Percentiles rank a stretch among this genome's conserved stretches.
phyloP scores from a whole-genome alignment of 1,139 yeast genomes.

The Debaryomyces udenii region DNA sequence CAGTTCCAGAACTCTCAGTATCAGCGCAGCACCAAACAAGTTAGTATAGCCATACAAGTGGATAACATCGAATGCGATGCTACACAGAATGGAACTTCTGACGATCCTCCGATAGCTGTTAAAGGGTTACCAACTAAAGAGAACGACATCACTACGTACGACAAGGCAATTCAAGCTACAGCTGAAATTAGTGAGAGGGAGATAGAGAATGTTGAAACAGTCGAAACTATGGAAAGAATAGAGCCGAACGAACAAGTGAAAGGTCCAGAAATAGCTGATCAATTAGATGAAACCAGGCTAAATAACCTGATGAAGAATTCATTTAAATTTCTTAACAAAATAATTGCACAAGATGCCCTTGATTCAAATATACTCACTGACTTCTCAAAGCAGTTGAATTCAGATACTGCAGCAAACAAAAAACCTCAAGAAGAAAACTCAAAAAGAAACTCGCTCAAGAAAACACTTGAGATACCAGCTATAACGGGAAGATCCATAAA shows the following conservation, averaged over 20 bases:
- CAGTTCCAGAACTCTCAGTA: constrained; percentile 14
- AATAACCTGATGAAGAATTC: constrained; percentile 22
- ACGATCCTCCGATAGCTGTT: neutral
- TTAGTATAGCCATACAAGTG: constrained; percentile 33
- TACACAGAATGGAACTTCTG: neutral
- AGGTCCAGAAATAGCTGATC: neutral
- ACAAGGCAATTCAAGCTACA: constrained; percentile 33
- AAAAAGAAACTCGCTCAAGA: constrained; percentile 4
- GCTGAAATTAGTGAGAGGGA: neutral
- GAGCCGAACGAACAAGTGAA: neutral
- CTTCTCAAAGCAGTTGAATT: constrained; percentile 14
- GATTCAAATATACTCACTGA: constrained; percentile 15
- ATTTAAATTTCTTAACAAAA: constrained; percentile 21
- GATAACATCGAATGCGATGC: constrained; percentile 14
- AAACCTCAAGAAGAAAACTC: neutral
- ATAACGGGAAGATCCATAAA: constrained; percentile 30
- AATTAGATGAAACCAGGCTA: constrained; percentile 10
- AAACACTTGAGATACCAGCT: neutral
- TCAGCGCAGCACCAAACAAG: constrained; percentile 16
- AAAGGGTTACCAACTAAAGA: neutral
- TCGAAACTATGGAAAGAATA: neutral
- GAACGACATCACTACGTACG: constrained; percentile 28
- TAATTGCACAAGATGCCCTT: constrained; percentile 15
- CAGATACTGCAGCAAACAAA: neutral
- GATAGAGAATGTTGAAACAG: neutral